Evolutionary conservation across 257 asterid species (phyloP).

Genomic region (Euphrasia confusa): DNA sequence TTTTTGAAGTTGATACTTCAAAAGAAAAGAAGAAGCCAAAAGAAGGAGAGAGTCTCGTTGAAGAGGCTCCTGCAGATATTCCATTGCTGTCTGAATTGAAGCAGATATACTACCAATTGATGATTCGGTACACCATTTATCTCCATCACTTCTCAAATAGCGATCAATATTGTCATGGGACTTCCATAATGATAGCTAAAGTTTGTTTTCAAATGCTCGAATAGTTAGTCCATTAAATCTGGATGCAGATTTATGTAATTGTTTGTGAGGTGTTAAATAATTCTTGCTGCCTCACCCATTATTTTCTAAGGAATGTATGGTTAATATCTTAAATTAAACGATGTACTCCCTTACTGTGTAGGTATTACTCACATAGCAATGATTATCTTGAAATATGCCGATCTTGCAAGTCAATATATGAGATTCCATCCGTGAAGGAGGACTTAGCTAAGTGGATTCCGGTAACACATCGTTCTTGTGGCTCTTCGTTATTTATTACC

Average conservation of each 20-base stretch:
- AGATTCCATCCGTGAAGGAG: constrained; percentile 84
- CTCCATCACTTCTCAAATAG: constrained; percentile 1
- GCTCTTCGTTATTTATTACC: background rate
- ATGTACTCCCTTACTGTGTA: constrained; percentile 26
- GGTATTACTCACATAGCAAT: constrained; percentile 74
- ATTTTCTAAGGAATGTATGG: constrained; percentile 7
- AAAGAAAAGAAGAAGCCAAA: constrained; percentile 86
- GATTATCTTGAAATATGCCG: constrained; percentile 98
- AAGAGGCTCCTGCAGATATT: constrained; percentile 91
- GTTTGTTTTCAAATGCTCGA: constrained; percentile 6
- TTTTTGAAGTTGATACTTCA: constrained; percentile 80
- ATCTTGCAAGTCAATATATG: constrained; percentile 87
- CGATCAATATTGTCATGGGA: constrained; percentile 4
- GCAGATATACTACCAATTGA: constrained; percentile 83
- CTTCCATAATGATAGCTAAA: background rate
- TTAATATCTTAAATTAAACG: constrained; percentile 3
- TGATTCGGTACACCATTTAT: constrained; percentile 60
- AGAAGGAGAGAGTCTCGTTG: constrained; percentile 81
- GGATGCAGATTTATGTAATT: constrained; percentile 6
- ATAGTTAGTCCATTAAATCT: background rate
- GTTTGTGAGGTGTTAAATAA: constrained; percentile 5
- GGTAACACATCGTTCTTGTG: constrained; percentile 34
- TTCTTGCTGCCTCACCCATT: constrained; percentile 7
- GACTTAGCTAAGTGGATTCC: constrained; percentile 85
- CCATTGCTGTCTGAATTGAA: constrained; percentile 85